A percentile compares a stretch with the other conserved stretches of the same genome.
Conservation (phyloP, 2,329 filamentous ascomycete species). For the Fusarium udum region DNA sequence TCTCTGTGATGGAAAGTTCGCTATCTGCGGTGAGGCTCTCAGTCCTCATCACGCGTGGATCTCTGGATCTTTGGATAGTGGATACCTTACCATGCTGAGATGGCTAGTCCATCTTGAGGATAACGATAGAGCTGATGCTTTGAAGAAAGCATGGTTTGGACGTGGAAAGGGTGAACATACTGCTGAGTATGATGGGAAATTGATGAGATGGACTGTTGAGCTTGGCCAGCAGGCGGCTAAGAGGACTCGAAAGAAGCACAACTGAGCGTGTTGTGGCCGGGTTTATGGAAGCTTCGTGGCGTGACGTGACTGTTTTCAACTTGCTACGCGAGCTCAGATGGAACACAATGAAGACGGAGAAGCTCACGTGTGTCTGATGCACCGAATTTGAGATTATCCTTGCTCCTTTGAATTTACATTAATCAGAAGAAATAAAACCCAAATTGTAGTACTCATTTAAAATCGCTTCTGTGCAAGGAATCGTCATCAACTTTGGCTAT, state of each 20-base stretch:
- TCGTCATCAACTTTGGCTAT: accelerated
- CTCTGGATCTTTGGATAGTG: constrained; percentile 50
- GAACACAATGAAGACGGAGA: neutral
- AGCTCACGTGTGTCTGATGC: neutral
- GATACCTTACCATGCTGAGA: constrained; percentile 20
- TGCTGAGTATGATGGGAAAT: constrained; percentile 1
- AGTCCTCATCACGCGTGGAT: constrained; percentile 54
- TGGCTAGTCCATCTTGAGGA: neutral
- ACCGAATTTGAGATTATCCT: neutral
- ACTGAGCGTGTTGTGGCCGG: neutral
- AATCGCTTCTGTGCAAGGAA: neutral
- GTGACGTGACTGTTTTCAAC: no score
- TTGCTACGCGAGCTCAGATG: neutral
- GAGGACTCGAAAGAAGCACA: neutral
- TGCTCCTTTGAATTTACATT: accelerated
- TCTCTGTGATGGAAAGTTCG: constrained; percentile 42
- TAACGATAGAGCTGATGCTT: neutral
- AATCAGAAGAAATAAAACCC: accelerated
- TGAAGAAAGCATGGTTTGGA: constrained; percentile 12
- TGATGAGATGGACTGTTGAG: constrained; percentile 9
- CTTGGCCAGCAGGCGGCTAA: neutral
- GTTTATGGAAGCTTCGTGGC: no score
- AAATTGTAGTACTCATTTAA: accelerated
- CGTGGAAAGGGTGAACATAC: neutral
- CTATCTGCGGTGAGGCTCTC: constrained; percentile 51